A percentile compares a stretch with the other conserved stretches of the same genome.
These are phyloP conservation scores for Annona cherimola DNA, from an alignment of 164 flowering plant species.

Conservation along the genomic window DNA sequence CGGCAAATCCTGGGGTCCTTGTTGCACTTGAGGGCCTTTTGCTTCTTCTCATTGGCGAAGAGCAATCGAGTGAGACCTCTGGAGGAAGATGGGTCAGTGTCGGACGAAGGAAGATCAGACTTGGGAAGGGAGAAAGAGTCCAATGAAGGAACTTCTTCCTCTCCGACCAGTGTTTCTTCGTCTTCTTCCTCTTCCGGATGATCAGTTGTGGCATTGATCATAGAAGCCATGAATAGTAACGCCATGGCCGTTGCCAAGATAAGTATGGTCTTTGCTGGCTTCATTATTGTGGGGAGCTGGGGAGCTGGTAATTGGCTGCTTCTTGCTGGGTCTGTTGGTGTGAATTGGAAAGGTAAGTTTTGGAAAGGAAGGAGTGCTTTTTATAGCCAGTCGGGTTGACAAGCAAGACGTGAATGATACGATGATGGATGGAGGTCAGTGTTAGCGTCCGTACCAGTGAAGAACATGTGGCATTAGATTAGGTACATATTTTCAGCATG, in stretches of 20 bases:
- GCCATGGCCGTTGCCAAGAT: background rate
- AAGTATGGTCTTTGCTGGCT: conserved; percentile 3
- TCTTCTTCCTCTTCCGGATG: background rate
- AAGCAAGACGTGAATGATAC: too few relatives aligned
- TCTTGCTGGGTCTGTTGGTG: background rate
- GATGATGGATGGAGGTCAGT: too few relatives aligned
- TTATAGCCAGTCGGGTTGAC: background rate
- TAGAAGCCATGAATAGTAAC: background rate
- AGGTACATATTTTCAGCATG: too few relatives aligned
- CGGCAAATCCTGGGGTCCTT: conserved; percentile 14
- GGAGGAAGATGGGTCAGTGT: background rate
- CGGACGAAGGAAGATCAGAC: background rate
- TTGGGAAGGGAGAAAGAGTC: background rate
- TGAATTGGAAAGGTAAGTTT: background rate
- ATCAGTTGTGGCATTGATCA: background rate
- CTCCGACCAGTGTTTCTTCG: background rate
- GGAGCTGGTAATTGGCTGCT: background rate
- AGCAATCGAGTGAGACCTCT: background rate
- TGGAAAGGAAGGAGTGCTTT: background rate
- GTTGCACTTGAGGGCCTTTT: conserved; percentile 2
- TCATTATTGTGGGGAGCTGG: background rate
- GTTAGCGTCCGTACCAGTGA: too few relatives aligned
- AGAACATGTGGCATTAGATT: too few relatives aligned
- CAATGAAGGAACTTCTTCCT: background rate
- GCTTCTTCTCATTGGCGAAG: background rate